Base-by-base conservation (phyloP, 495 filamentous ascomycete species). In the Pyrenula aspistea region DNA sequence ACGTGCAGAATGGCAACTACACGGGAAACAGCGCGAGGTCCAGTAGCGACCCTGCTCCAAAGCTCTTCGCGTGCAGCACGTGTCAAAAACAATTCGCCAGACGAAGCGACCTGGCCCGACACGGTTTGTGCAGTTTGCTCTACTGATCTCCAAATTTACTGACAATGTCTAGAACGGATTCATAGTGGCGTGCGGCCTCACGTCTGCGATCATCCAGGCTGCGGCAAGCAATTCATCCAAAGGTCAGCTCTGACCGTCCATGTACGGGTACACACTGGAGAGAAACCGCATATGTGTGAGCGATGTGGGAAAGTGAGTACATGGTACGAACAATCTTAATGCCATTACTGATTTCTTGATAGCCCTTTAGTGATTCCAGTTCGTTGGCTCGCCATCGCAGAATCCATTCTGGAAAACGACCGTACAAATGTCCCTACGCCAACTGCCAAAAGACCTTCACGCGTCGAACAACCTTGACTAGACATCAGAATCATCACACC, bases 401-500 rank as follows among this genome's bases (percentile, higher is more conserved):
- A 24, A 98, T 96, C 59, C 93, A 98, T 64, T 95, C 89, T 22
- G 93, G 93, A 22, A 96, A 94, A 66, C 82, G 93, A 42, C 93
- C 93, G 1, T 98, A 97, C 74, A 95, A 96, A 66, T 98, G 93
- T 69, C 92, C 92, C 1, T 98, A 92, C 63, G 91, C 89, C 12
- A 91, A 97, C 64, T 98, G 93, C 69, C 91, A 96, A 67, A 98
- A 98, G 78, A 98, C 94, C 0, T 98, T 98, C 67, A 98, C 93
- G 1, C 84, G 93, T 31, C 83, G 91, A 42, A 98, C 93, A 2
- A 98, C 93, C 0, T 72, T 98, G 58, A 98, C 94, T 8, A 83
- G 93, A 25, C 93, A 98, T 67, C 90, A 96, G 71, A 95, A 95
- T 57, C 88, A 94, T 56, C 93, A 98, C 64, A 93, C 88, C 24